Evolutionary conservation across 441 rosid genomes (phyloP).

Genomic region (California macrophylla): DNA sequence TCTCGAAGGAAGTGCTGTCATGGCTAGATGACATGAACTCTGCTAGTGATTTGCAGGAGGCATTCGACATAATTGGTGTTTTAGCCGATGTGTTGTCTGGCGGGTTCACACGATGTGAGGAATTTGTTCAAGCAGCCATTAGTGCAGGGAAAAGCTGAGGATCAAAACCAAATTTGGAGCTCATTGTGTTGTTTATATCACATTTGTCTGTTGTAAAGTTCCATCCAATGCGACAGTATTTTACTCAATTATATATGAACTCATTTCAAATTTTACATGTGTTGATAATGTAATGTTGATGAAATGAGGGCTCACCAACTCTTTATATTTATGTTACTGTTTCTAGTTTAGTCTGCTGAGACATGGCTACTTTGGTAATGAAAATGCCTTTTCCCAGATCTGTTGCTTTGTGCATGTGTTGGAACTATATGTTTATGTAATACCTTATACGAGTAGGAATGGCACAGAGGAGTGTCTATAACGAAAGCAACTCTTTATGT

Average conservation of each 20-base stretch:
- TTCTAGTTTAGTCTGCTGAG: neutral
- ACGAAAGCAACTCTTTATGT: too few species aligned
- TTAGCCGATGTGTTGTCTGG: slow-evolving; percentile 69
- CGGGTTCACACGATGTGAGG: slow-evolving; percentile 59
- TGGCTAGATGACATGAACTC: slow-evolving; percentile 88
- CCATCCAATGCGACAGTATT: neutral
- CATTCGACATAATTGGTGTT: slow-evolving; percentile 78
- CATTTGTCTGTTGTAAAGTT: neutral
- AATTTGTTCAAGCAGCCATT: slow-evolving; percentile 70
- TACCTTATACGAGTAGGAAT: too few species aligned
- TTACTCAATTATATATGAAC: neutral
- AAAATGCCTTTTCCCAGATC: neutral
- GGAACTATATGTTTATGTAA: too few species aligned
- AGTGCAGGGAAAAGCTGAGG: slow-evolving; percentile 51
- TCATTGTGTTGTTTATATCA: slow-evolving; percentile 8
- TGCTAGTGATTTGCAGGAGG: slow-evolving; percentile 76
- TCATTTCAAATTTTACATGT: neutral
- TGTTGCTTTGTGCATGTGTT: neutral
- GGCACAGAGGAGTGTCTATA: too few species aligned
- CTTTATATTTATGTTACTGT: neutral
- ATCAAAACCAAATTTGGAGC: slow-evolving; percentile 16
- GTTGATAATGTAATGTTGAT: neutral
- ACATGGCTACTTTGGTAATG: slow-evolving; percentile 7
- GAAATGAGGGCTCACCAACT: neutral
- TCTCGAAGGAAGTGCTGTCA: slow-evolving; percentile 75